Base-by-base conservation (phyloP, 2,329 filamentous ascomycete genomes). In the Sphaerulina populicola region DNA sequence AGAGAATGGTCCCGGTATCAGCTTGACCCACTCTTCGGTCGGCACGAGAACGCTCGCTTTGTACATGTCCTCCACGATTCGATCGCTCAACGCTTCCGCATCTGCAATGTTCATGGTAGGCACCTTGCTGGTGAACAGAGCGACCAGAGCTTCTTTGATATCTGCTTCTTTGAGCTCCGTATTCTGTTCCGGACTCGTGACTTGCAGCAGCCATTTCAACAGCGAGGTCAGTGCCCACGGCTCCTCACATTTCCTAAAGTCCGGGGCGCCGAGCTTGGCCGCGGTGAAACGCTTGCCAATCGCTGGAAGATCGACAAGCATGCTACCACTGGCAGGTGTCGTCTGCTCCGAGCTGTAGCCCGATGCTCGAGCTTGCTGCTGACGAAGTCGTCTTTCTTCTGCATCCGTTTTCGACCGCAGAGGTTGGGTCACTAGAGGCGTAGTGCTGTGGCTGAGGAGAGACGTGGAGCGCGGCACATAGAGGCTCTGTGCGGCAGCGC, bases 41-140 rank as follows among this genome's bases (percentile, higher is more conserved):
- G 84, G 83, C 4, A 94, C 74, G 30, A 98, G 72, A 9, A 88
- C 87, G 36, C 83, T 84, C 7, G 84, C 81, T 21, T 80, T 77
- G 58, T 91, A 79, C 87, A 98, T 93, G 42, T 83, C 80, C 49
- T 81, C 75, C 2, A 94, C 82, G 0, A 95, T 86, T 37, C 81
- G 81, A 52, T 80, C 79, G 55, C 87, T 88, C 46, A 98, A 75
- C 1, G 83, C 85, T 67, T 98, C 93, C 0, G 93, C 93, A 73
- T 98, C 94, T 5, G 91, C 90, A 38, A 93, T 91, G 62, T 98
- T 97, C 88, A 98, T 96, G 0, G 89, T 98, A 0, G 93, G 90
- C 0, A 98, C 89, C 69, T 96, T 97, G 70, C 87, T 80, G 1
- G 88, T 94, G 67, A 98, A 97, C 6, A 98, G 74, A 29, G 83